These are phyloP conservation scores for Aspergillus ostianus DNA, from an alignment of 495 filamentous ascomycete species.

Conservation along the genomic window DNA sequence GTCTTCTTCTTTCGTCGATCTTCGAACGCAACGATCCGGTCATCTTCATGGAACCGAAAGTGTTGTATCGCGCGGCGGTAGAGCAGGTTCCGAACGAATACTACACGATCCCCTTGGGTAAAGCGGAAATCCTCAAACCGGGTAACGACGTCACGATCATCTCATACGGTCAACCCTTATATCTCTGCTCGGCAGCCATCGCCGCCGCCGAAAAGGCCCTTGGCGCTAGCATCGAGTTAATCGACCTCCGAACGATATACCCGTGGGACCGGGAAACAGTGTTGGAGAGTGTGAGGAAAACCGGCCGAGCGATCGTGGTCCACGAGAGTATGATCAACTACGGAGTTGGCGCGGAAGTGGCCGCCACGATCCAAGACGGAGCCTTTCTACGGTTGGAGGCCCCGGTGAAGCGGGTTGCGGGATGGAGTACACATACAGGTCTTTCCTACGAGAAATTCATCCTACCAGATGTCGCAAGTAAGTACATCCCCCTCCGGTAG, in stretches of 20 bases:
- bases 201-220: slow-evolving; percentile 77
- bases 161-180: slow-evolving; percentile 90
- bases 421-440: slow-evolving; percentile 86
- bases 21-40: slow-evolving; percentile 85
- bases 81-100: slow-evolving; percentile 86
- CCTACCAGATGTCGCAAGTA: slow-evolving; percentile 86
- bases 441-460: slow-evolving; percentile 84
- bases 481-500: slow-evolving; percentile 48
- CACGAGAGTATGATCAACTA: slow-evolving; percentile 97
- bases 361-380: slow-evolving; percentile 85
- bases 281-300: slow-evolving; percentile 82
- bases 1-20: slow-evolving; percentile 74
- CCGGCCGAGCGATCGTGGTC: slow-evolving; percentile 85
- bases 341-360: slow-evolving; percentile 89
- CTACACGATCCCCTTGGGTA: slow-evolving; percentile 82
- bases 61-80: slow-evolving; percentile 89
- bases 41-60: slow-evolving; percentile 96
- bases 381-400: slow-evolving; percentile 88
- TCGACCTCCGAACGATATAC: slow-evolving; percentile 89
- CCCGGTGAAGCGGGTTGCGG: slow-evolving; percentile 87
- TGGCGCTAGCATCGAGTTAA: slow-evolving; percentile 78
- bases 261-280: slow-evolving; percentile 92
- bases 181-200: slow-evolving; percentile 80
- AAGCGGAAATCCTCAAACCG: slow-evolving; percentile 82
- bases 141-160: slow-evolving; percentile 84